phyloP scores from a whole-genome alignment of 139 green algal genomes.

The Marvania coccoides region DNA sequence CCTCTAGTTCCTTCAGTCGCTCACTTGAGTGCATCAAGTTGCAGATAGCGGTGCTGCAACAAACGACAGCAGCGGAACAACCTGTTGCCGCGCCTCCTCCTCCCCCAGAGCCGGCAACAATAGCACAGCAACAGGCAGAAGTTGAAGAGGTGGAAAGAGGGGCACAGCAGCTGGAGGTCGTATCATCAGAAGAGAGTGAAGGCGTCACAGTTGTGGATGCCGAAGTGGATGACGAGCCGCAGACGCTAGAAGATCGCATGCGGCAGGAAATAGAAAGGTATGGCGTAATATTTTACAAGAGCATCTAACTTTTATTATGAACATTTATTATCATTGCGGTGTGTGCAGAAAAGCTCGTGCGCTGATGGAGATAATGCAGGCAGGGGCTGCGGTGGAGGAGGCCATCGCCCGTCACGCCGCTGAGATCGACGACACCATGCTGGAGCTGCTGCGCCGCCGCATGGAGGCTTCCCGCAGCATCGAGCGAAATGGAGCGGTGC shows the following conservation, averaged over 20 bases:
- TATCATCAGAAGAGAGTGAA: not conserved
- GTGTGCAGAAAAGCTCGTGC: too few relatives aligned
- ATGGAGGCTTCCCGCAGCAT: not conserved
- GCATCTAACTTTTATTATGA: too few relatives aligned
- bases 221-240: not conserved
- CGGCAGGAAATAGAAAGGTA: not conserved
- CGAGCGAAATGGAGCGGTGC: not conserved
- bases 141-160: not conserved
- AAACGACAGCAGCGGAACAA: too few relatives aligned
- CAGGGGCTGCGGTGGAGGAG: not conserved
- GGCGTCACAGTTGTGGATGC: not conserved
- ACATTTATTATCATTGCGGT: too few relatives aligned
- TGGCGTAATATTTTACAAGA: not conserved
- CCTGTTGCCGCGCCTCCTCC: too few relatives aligned
- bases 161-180: too few relatives aligned
- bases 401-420: not conserved
- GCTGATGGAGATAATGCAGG: slow-evolving; percentile 10
- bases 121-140: too few relatives aligned
- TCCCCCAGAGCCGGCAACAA: too few relatives aligned
- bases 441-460: not conserved
- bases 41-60: too few relatives aligned
- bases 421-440: slow-evolving; percentile 4
- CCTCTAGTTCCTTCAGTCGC: too few relatives aligned
- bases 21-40: too few relatives aligned
- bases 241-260: not conserved